Base-by-base conservation (phyloP, 2,329 filamentous ascomycete species). In the Diplodia sapinea region DNA sequence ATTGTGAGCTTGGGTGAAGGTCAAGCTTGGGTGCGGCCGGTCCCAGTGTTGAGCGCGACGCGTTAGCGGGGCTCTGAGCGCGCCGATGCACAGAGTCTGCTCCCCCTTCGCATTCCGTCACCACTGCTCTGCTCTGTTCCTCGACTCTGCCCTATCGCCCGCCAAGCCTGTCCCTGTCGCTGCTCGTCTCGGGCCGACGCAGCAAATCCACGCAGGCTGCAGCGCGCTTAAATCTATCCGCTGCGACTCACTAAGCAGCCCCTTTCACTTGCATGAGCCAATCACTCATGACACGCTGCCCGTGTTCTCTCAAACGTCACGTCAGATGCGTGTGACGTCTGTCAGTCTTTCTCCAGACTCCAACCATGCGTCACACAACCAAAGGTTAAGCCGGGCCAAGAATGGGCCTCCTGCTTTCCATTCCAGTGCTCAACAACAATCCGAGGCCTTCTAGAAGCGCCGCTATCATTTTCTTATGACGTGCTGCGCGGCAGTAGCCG, bases 231-330 rank as follows among this genome's bases (percentile, higher is more conserved):
- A 51, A 63, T 38, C 43, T n/a, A 20, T 61, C 31, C 38, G 4
- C 43, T 6, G 7, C 57, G 57, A 62, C 57, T 62, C 57, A 62
- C 12, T 43, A 20, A n/a, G 51, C 23, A 23, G 57, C 59, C 59
- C 59, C 59, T 63, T 63, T 63, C 36, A 36, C 43, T 31, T 63
- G 59, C 59, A 63, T 63, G 15, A 40, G n/a, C 59, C 59, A 63
- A 63, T 51, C 59, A 51, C 9, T 20, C 59, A 23, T 62, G 40
- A 49, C 57, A 26, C 40, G 36, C 20, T 31, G 8, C 56, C 26
- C 17, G 49, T 26, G 23, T 26, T 26, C 23, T 26, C 23, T 26
- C 23, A 26, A 2, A 20, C 29, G 33, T 62, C 57, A 17, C 40
- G 15, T 49, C 40, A 23, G 13, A 49, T 33, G 23, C 23, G 23